phyloP scores from a whole-genome alignment of 495 filamentous ascomycete species.

The Lasiosphaeria hispida region DNA sequence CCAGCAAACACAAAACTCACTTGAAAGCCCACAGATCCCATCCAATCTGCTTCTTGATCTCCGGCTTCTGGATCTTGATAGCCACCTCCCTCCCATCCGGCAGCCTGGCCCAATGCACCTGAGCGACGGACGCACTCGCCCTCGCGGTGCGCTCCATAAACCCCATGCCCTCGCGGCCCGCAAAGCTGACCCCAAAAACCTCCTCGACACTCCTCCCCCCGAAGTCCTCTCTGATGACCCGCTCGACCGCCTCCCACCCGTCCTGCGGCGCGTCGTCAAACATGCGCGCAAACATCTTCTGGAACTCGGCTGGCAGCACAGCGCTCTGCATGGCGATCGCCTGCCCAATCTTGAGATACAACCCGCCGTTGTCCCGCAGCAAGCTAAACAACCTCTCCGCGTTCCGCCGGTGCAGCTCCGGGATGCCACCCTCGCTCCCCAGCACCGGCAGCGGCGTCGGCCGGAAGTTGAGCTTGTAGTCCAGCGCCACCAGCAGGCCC shows the following conservation, averaged over 20 bases:
- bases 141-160: conserved; percentile 84
- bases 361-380: conserved; percentile 78
- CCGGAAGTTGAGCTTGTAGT: conserved; percentile 97
- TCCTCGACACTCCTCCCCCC: conserved; percentile 75
- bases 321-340: conserved; percentile 98
- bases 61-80: conserved; percentile 93
- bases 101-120: conserved; percentile 91
- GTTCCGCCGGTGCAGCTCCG: conserved; percentile 73
- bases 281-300: conserved; percentile 92
- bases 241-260: conserved; percentile 82
- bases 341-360: conserved; percentile 98
- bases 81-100: conserved; percentile 85
- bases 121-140: conserved; percentile 88
- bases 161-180: conserved; percentile 59
- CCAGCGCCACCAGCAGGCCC: conserved; percentile 77
- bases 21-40: conserved; percentile 97
- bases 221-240: conserved; percentile 85
- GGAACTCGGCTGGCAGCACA: conserved; percentile 87
- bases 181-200: conserved; percentile 83
- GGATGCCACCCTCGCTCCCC: conserved; percentile 61
- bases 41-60: conserved; percentile 82
- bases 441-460: conserved; percentile 56
- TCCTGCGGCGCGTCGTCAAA: conserved; percentile 98
- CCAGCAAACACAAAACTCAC: conserved; percentile 44
- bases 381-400: conserved; percentile 79